Base-by-base conservation (phyloP, 305 asterid genomes). In the Fraxinus albicans region DNA sequence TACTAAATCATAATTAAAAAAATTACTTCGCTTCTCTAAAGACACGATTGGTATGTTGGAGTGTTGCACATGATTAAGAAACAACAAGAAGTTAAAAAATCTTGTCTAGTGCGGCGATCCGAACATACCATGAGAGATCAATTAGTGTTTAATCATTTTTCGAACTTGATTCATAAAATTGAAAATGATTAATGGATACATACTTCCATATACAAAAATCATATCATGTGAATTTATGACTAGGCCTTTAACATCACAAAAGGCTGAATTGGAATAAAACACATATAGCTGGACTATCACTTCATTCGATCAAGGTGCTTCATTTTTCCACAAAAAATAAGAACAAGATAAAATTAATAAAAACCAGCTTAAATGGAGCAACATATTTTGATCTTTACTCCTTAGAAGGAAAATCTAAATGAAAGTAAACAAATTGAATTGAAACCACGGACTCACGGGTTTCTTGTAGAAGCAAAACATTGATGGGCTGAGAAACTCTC, bases 401-500 rank as follows among this genome's bases (percentile, higher is more conserved):
- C 34, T 63, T 23, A 63, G 2, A 63, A 23, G 12, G 33, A 63
- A 63, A 63, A 63, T 2, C 72, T 9, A 63, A 63, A 63, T 63
- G 9, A 63, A 21, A 60, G 9, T 60, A 60, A 60, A 60, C 13
- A 8, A 8, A 63, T 23, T 8, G 67, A 63, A 70, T 31, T 17
- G 63, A 50, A 15, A 15, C 12, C 10, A 15, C 1, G 78, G 12
- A 88, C 97, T 92, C 83, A 95, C 99, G 35, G 99, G 98, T 79
- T 91, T 90, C 44, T 82, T 83, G 83, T 92, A 95, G 85, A 92
- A 91, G 86, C 90, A 86, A 80, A 92, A 91, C 93, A 95, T 92
- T 84, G 98, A 90, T 47, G 98, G 98, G 91, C 97, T 94, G 73
- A 95, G 98, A 86, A 90, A 94, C 58, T 91, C 89, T 63, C 84